These are phyloP conservation scores for Lactifluus hygrophoroides DNA, from an alignment of 768 basidiomycete genomes.

Conservation along the genomic window DNA sequence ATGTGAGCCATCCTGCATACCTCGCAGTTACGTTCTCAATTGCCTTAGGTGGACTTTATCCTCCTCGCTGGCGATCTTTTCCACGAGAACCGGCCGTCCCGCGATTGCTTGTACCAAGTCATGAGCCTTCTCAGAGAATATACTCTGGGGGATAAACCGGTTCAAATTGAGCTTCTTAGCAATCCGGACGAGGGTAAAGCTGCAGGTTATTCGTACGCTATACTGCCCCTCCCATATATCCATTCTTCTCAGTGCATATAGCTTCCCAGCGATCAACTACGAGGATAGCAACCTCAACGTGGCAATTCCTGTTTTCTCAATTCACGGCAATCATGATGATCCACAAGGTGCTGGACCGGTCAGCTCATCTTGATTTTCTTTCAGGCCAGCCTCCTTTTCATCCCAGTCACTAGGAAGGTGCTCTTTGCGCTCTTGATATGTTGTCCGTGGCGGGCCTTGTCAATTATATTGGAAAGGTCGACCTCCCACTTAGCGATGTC, in stretches of 20 bases:
- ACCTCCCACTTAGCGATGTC: slow-evolving; percentile 67
- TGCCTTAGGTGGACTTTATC: slow-evolving; percentile 80
- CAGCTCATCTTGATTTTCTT: slow-evolving; percentile 25
- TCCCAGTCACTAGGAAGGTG: slow-evolving; percentile 61
- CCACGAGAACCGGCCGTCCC: slow-evolving; percentile 92
- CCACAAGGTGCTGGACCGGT: slow-evolving; percentile 94
- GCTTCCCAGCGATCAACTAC: slow-evolving; percentile 95
- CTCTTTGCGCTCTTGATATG: slow-evolving; percentile 89
- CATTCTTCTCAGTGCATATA: slow-evolving; percentile 26
- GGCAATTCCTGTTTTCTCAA: slow-evolving; percentile 95
- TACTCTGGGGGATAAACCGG: slow-evolving; percentile 78
- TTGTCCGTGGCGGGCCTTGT: slow-evolving; percentile 89
- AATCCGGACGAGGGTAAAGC: slow-evolving; percentile 89
- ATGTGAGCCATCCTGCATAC: slow-evolving; percentile 40
- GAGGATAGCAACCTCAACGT: slow-evolving; percentile 96
- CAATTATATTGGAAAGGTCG: slow-evolving; percentile 97
- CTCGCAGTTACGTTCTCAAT: background rate
- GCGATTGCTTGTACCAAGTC: slow-evolving; percentile 83
- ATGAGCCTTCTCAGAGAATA: slow-evolving; percentile 87
- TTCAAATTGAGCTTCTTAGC: slow-evolving; percentile 86
- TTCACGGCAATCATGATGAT: slow-evolving; percentile 99
- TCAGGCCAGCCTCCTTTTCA: background rate
- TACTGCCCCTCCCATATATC: background rate
- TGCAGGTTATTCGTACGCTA: slow-evolving; percentile 68
- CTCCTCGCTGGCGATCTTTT: slow-evolving; percentile 94